Conservation (phyloP, 495 filamentous ascomycete genomes). For the Echria macrotheca region DNA sequence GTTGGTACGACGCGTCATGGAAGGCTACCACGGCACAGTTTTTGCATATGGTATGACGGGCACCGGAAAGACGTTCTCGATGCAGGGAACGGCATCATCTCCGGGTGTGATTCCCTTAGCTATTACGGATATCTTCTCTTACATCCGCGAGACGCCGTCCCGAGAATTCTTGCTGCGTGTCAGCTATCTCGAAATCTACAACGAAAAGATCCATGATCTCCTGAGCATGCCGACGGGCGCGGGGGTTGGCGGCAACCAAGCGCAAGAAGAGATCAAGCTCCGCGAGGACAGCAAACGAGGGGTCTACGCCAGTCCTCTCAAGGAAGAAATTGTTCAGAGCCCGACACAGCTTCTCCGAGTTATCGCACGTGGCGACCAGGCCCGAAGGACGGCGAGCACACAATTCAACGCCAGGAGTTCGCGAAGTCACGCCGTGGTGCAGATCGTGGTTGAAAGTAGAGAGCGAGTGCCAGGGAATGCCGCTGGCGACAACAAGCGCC, state of each 20-base stretch:
- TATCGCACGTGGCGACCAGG: slow-evolving; percentile 90
- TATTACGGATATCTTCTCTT: slow-evolving; percentile 98
- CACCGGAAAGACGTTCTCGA: slow-evolving; percentile 97
- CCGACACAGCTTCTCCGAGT: slow-evolving; percentile 92
- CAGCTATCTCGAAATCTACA: slow-evolving; percentile 98
- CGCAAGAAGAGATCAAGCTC: slow-evolving; percentile 87
- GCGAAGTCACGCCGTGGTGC: slow-evolving; percentile 94
- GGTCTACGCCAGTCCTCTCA: slow-evolving; percentile 91
- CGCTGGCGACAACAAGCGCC: slow-evolving; percentile 60
- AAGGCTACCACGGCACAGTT: slow-evolving; percentile 96
- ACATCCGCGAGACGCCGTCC: slow-evolving; percentile 92
- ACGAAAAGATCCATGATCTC: slow-evolving; percentile 94
- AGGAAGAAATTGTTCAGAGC: slow-evolving; percentile 97
- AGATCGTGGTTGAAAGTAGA: slow-evolving; percentile 96
- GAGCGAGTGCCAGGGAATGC: slow-evolving; percentile 63
- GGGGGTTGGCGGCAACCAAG: slow-evolving; percentile 38
- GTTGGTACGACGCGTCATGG: slow-evolving; percentile 93
- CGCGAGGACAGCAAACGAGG: slow-evolving; percentile 93
- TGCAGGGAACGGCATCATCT: slow-evolving; percentile 97
- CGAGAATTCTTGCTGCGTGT: slow-evolving; percentile 93
- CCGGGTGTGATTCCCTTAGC: slow-evolving; percentile 95
- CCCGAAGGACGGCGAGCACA: slow-evolving; percentile 82
- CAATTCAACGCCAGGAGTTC: slow-evolving; percentile 96
- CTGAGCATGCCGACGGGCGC: slow-evolving; percentile 62
- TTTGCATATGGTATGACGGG: slow-evolving; percentile 99